phyloP scores from a whole-genome alignment of 495 filamentous ascomycete genomes.

The Schizothecium vesticola region DNA sequence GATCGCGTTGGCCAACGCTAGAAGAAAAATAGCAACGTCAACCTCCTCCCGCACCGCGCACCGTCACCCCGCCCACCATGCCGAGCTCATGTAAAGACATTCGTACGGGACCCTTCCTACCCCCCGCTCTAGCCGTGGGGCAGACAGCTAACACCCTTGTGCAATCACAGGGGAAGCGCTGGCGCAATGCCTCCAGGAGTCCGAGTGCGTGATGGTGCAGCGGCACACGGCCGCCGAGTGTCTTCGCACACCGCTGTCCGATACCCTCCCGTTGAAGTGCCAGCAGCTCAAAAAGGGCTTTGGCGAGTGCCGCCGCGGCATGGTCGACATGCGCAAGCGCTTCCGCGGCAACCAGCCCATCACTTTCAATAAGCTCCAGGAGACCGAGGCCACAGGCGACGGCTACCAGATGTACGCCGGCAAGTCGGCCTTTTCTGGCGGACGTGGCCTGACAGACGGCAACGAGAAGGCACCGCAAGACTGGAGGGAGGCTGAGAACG shows the following conservation, averaged over 20 bases:
- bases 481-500: constrained; percentile 53
- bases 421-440: constrained; percentile 58
- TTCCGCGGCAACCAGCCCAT: constrained; percentile 94
- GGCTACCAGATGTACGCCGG: constrained; percentile 76
- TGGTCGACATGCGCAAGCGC: constrained; percentile 98
- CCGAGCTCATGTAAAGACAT: constrained; percentile 96
- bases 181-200: constrained; percentile 88
- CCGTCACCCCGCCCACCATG: constrained; percentile 52
- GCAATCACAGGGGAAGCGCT: constrained; percentile 68
- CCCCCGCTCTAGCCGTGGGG: neutral
- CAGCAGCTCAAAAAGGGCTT: constrained; percentile 91
- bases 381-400: constrained; percentile 48
- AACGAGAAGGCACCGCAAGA: constrained; percentile 46
- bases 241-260: constrained; percentile 68
- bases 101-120: constrained; percentile 43
- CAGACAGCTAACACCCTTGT: neutral
- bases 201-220: constrained; percentile 89
- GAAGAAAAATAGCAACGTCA: neutral
- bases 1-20: neutral
- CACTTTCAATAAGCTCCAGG: constrained; percentile 54
- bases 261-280: constrained; percentile 77
- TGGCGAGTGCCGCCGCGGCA: constrained; percentile 88
- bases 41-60: neutral
- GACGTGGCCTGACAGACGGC: constrained; percentile 45
- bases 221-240: constrained; percentile 84